These are phyloP conservation scores for Neurospora pannonica DNA, from an alignment of 495 filamentous ascomycete genomes.

Conservation along the genomic window DNA sequence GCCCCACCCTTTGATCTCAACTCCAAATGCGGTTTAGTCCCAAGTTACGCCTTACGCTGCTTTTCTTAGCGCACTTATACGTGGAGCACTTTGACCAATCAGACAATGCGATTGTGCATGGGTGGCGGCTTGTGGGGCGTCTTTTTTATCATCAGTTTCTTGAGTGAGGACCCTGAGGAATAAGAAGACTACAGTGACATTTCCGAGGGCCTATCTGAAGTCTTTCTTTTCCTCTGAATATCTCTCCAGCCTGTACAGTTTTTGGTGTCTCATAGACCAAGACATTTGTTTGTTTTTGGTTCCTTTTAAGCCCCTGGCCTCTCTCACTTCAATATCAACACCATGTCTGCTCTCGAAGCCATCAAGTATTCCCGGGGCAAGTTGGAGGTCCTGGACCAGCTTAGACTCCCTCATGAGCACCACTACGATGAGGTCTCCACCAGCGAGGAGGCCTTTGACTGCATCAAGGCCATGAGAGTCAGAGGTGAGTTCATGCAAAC, in stretches of 20 bases:
- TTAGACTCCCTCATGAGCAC: conserved; percentile 78
- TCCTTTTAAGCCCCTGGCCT: background rate
- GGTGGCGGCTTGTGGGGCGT: background rate
- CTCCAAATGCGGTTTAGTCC: background rate
- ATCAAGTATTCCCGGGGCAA: conserved; percentile 75
- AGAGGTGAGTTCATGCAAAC: conserved; percentile 9
- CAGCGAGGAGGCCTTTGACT: conserved; percentile 77
- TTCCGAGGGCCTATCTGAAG: background rate
- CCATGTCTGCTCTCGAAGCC: conserved; percentile 58
- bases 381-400: conserved; percentile 81
- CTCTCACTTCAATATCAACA: background rate
- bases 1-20: background rate
- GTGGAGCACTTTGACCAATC: background rate
- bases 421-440: conserved; percentile 66
- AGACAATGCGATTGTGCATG: background rate
- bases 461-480: conserved; percentile 90
- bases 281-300: background rate
- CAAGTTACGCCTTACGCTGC: background rate
- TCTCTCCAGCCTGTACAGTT: background rate
- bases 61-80: background rate
- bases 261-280: background rate
- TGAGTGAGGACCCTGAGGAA: background rate
- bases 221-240: background rate
- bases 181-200: background rate
- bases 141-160: background rate